Percentiles rank a stretch among this genome's conserved stretches.
These are phyloP conservation scores for Rhodofomes roseus DNA, from an alignment of 1,284 basidiomycete genomes.

Conservation along the genomic window DNA sequence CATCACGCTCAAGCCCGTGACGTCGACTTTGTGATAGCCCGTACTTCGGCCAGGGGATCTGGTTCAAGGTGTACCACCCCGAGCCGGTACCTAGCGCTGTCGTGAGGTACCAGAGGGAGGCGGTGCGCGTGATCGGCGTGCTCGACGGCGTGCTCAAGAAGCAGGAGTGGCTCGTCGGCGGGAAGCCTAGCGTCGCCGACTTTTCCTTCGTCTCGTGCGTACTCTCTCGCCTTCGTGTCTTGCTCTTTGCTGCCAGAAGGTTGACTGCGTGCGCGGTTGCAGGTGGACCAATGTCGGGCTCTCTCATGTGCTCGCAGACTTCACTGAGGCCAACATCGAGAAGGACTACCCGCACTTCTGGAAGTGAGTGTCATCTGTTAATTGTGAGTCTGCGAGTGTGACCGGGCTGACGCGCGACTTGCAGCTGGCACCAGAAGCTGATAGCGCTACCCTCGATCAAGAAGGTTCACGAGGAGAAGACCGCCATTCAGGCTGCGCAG, in stretches of 20 bases:
- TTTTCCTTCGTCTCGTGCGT: conserved; percentile 12
- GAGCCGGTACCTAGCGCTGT: conserved; percentile 23
- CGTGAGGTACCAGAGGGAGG: conserved; percentile 29
- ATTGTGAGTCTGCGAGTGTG: not conserved
- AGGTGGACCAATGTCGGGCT: conserved; percentile 27
- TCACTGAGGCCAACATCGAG: conserved; percentile 1
- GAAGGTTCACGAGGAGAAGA: conserved; percentile 1
- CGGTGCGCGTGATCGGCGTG: conserved; percentile 25
- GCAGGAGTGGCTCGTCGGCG: conserved; percentile 15
- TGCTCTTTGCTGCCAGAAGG: not conserved
- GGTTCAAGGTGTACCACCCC: conserved; percentile 22
- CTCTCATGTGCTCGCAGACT: not conserved
- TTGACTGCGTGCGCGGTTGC: not conserved
- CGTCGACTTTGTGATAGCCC: conserved; percentile 5
- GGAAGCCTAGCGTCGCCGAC: conserved; percentile 13
- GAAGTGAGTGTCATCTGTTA: not conserved
- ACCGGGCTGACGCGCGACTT: not conserved
- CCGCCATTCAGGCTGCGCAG: too few relatives aligned
- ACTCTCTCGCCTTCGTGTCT: not conserved
- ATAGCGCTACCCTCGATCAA: conserved; percentile 2
- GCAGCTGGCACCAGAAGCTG: conserved; percentile 6
- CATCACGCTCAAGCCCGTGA: not conserved
- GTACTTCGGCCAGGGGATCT: conserved; percentile 22
- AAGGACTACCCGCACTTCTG: not conserved
- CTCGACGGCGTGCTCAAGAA: conserved; percentile 21